Conservation (phyloP, 192 early-diverging fungal genomes). For the Rhizophagus sp. region DNA sequence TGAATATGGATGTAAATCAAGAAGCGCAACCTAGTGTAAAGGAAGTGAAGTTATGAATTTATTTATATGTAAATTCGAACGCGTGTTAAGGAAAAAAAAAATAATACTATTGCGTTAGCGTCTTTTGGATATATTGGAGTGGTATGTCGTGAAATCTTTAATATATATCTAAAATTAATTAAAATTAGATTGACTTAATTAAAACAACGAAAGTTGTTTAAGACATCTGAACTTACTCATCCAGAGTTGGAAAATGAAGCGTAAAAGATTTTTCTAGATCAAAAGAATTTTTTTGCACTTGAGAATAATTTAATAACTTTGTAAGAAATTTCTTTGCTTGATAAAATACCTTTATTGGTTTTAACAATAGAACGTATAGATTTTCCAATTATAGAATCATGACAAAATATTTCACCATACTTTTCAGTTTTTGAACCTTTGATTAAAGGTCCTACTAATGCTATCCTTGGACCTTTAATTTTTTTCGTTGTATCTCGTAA, state of each 20-base stretch:
- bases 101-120: constrained; percentile 44
- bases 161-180: constrained; percentile 28
- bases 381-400: constrained; percentile 37
- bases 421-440: constrained; percentile 26
- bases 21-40: constrained; percentile 37
- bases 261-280: constrained; percentile 32
- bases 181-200: background rate
- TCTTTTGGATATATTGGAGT: constrained; percentile 67
- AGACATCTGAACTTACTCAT: constrained; percentile 37
- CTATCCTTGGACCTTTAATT: constrained; percentile 8
- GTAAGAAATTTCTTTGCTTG: background rate
- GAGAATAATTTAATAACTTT: background rate
- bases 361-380: constrained; percentile 30
- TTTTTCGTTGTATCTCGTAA: constrained; percentile 19
- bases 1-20: constrained; percentile 53
- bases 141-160: constrained; percentile 34
- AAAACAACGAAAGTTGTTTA: background rate
- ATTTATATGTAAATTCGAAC: background rate
- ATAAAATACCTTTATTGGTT: constrained; percentile 35
- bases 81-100: background rate
- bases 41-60: background rate
- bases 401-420: constrained; percentile 30
- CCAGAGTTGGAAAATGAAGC: constrained; percentile 45
- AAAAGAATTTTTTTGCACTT: background rate
- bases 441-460: constrained; percentile 44